These are phyloP conservation scores for Chaetomium fimeti DNA, from an alignment of 495 filamentous ascomycete genomes.

Conservation along the genomic window DNA sequence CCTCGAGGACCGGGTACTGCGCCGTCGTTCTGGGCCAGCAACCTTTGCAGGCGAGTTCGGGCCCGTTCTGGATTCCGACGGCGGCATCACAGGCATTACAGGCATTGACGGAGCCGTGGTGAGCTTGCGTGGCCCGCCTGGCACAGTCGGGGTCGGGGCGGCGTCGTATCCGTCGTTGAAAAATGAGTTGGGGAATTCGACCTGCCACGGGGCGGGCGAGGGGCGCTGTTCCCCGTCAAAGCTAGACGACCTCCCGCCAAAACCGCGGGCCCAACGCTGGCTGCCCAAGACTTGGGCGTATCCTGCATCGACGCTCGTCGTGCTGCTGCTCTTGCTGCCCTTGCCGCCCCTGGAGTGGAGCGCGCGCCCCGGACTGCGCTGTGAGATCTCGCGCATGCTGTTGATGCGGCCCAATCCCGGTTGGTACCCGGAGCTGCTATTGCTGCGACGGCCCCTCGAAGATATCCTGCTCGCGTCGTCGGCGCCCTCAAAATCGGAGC, in stretches of 20 bases:
- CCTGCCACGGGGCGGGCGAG: slow-evolving; percentile 41
- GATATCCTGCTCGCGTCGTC: slow-evolving; percentile 65
- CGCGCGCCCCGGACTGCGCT: slow-evolving; percentile 40
- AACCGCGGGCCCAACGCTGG: slow-evolving; percentile 56
- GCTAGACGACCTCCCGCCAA: slow-evolving; percentile 68
- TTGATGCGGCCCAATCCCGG: slow-evolving; percentile 61
- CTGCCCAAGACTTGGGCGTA: slow-evolving; percentile 54
- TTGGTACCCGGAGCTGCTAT: slow-evolving; percentile 75
- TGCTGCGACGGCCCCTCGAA: slow-evolving; percentile 69
- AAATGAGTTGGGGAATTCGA: slow-evolving; percentile 47
- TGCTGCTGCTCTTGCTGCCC: slow-evolving; percentile 70
- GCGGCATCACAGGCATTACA: slow-evolving; percentile 48
- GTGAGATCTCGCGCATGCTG: slow-evolving; percentile 54
- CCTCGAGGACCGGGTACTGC: slow-evolving; percentile 63
- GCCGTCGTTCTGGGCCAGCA: slow-evolving; percentile 52
- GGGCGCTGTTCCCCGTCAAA: slow-evolving; percentile 60
- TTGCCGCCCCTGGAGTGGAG: slow-evolving; percentile 56
- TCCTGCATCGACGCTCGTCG: slow-evolving; percentile 66
- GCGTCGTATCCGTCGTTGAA: slow-evolving; percentile 64
- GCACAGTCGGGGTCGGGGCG: slow-evolving; percentile 84
- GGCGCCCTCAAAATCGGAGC: slow-evolving; percentile 64
- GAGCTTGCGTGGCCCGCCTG: slow-evolving; percentile 67
- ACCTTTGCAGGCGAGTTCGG: slow-evolving; percentile 31
- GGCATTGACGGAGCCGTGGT: slow-evolving; percentile 47
- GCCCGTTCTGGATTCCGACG: slow-evolving; percentile 39